phyloP scores from a whole-genome alignment of 345 rosid genomes.

The Lumnitzera littorea region DNA sequence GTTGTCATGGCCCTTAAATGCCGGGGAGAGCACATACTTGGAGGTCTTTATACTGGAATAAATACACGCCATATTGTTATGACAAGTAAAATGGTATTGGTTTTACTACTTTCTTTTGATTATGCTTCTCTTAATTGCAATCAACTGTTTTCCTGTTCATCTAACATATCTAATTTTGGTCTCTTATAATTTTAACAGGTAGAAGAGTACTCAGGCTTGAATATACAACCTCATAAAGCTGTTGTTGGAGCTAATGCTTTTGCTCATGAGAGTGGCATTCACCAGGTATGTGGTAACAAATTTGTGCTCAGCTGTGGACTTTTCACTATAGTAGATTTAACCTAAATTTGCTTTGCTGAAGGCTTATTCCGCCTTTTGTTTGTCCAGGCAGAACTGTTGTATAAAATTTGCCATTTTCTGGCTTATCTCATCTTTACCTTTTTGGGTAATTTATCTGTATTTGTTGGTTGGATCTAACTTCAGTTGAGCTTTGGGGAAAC shows the following conservation, averaged over 20 bases:
- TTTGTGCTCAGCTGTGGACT: no score
- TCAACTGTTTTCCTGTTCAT: background rate
- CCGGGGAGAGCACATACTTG: constrained; percentile 67
- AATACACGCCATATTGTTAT: constrained; percentile 66
- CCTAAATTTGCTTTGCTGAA: no score
- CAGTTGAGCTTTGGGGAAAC: no score
- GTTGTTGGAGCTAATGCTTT: constrained; percentile 96
- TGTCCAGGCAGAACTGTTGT: no score
- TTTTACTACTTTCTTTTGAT: background rate
- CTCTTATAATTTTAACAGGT: constrained; percentile 35
- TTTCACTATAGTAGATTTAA: no score
- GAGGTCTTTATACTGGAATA: constrained; percentile 77
- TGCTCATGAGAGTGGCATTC: constrained; percentile 96
- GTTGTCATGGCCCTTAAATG: constrained; percentile 92
- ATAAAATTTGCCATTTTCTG: no score
- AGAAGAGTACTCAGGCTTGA: constrained; percentile 88
- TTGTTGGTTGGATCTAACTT: no score
- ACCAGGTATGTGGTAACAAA: constrained; percentile 47
- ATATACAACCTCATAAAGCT: constrained; percentile 91
- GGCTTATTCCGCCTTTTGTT: no score
- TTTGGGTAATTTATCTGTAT: no score
- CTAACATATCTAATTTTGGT: background rate
- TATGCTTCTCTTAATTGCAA: background rate
- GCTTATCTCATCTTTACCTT: no score
- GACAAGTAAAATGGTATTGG: constrained; percentile 90